A percentile compares a stretch with the other conserved stretches of the same genome.
These are phyloP conservation scores for Phytopythium aichiense DNA, from an alignment of 352 stramenopile genomes.

Conservation along the genomic window DNA sequence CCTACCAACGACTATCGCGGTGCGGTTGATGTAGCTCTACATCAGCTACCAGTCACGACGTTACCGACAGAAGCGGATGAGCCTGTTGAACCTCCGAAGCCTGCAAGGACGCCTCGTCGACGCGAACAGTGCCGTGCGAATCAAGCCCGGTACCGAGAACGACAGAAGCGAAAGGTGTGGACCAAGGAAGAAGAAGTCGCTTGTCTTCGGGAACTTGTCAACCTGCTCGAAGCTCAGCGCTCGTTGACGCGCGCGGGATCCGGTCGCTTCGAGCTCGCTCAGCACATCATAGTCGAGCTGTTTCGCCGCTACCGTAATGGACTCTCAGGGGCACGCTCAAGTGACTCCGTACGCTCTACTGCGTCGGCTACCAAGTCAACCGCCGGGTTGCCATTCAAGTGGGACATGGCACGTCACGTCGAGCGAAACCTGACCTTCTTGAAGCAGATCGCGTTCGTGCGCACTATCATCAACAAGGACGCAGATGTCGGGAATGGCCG, in stretches of 20 bases:
- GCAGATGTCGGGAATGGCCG: slow-evolving; percentile 14
- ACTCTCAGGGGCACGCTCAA: slow-evolving; percentile 1
- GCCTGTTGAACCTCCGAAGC: neutral
- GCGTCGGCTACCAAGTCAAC: too few species aligned
- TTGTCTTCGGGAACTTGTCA: slow-evolving; percentile 20
- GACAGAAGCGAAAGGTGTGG: slow-evolving; percentile 17
- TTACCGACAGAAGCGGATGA: neutral
- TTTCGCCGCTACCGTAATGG: slow-evolving; percentile 18
- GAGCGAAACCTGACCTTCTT: too few species aligned
- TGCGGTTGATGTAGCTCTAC: neutral
- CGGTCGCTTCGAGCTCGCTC: slow-evolving; percentile 7
- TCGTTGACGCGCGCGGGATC: slow-evolving; percentile 9
- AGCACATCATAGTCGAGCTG: slow-evolving; percentile 16
- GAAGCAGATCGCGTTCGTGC: slow-evolving; percentile 19
- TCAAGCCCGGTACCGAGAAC: slow-evolving; percentile 37
- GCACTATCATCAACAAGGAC: slow-evolving; percentile 13
- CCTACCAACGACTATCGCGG: neutral
- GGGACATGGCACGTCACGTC: neutral
- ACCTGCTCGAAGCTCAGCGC: slow-evolving; percentile 6
- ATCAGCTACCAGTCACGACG: neutral
- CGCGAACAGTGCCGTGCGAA: slow-evolving; percentile 35
- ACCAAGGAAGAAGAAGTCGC: slow-evolving; percentile 17
- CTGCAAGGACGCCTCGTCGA: slow-evolving; percentile 17
- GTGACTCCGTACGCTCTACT: neutral
- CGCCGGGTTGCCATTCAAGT: neutral